Percentiles rank a stretch among this genome's conserved stretches.
Conservation (phyloP, 192 early-diverging fungal genomes). For the Umbelopsis sp. region DNA sequence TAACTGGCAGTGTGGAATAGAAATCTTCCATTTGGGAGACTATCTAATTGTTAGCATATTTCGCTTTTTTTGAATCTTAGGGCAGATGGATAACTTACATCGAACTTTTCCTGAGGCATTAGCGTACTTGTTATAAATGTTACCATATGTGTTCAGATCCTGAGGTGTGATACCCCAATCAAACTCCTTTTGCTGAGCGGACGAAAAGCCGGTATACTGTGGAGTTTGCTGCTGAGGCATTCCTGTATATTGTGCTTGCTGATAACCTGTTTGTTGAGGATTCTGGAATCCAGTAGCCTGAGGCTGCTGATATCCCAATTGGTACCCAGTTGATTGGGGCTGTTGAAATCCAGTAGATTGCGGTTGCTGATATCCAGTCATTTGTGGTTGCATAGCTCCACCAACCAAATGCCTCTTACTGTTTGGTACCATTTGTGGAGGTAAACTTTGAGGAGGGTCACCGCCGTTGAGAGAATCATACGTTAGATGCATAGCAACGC, state of each 20-base stretch:
- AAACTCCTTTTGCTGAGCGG: constrained; percentile 51
- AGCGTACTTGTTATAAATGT: constrained; percentile 55
- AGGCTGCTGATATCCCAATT: constrained; percentile 4
- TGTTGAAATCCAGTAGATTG: constrained; percentile 46
- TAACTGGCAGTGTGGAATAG: constrained; percentile 52
- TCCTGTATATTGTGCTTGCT: constrained; percentile 26
- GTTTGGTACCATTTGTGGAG: constrained; percentile 66
- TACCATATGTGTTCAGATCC: constrained; percentile 59
- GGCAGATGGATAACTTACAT: constrained; percentile 42
- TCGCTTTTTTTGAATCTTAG: not conserved
- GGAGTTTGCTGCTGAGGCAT: constrained; percentile 18
- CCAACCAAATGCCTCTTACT: constrained; percentile 60
- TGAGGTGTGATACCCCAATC: constrained; percentile 67
- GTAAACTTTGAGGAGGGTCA: constrained; percentile 62
- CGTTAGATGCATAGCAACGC: constrained; percentile 76
- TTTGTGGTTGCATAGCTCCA: constrained; percentile 24
- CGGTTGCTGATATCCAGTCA: constrained; percentile 35
- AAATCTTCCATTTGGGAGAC: constrained; percentile 61
- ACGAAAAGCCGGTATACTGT: constrained; percentile 9
- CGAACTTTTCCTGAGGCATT: constrained; percentile 53
- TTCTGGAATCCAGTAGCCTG: constrained; percentile 11
- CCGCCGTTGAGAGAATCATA: constrained; percentile 65
- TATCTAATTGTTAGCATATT: constrained; percentile 6
- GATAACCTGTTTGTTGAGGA: constrained; percentile 4
- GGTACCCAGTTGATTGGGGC: constrained; percentile 22